Conservation (phyloP, 768 basidiomycete genomes). For the Amanita polypyramis region DNA sequence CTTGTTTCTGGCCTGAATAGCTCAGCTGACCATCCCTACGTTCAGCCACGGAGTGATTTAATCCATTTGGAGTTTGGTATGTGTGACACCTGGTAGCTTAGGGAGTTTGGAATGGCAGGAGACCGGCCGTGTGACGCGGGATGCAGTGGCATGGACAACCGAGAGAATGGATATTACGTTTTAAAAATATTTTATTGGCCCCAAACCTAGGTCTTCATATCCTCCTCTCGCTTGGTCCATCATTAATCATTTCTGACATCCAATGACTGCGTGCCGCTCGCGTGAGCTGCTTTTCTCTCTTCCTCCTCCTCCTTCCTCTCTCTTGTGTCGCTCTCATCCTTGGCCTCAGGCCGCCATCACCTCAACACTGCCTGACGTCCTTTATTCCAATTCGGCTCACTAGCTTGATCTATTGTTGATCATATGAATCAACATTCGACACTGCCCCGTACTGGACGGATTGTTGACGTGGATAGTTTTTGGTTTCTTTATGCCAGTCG, state of each 20-base stretch:
- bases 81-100: no score
- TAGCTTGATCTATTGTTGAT: constrained; percentile 3
- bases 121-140: background rate
- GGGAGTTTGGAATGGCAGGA: background rate
- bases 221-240: background rate
- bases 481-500: background rate
- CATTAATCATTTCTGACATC: constrained; percentile 6
- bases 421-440: background rate
- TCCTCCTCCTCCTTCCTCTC: constrained; percentile 6
- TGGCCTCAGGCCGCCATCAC: background rate
- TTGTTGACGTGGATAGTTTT: no score
- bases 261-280: constrained; percentile 2
- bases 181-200: background rate
- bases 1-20: no score
- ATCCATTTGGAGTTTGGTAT: no score
- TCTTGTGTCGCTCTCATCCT: background rate
- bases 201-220: background rate
- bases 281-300: constrained; percentile 4
- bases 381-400: background rate
- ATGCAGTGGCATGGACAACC: background rate
- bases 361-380: background rate
- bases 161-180: background rate
- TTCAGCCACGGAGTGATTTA: no score
- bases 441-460: background rate
- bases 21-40: background rate